Evolutionary conservation across 177 flowering plant genomes (phyloP), one percentile per base, ranked within the genome.

Genomic region (Vitis hybrid): DNA sequence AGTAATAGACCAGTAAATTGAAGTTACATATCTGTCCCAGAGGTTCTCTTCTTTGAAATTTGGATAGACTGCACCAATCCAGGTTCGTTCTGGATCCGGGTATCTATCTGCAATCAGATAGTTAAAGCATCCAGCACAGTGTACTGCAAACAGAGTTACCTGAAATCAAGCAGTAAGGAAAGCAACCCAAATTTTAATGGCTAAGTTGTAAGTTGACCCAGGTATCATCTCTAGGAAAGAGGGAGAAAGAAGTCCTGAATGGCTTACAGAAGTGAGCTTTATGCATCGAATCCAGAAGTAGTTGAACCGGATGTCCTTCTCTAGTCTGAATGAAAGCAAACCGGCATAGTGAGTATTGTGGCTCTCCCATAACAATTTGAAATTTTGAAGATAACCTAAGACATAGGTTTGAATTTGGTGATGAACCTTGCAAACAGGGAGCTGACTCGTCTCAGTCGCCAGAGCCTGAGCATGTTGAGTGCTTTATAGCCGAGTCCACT

Each of bases 121-220:
- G 88, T 90, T 85, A 58, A 92, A 82, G 83, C 99, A 96, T 64
- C 97, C 98, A 6, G 94, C 99, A 77, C 86, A 89, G 71, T 96
- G 99, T 60, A 92, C 97, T 18, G 97, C 96, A 73, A 90, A 94
- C 65, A 94, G 79, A 39, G 99, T 96, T n/a, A 94, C 99, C 99
- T 94, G 91, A 45, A 64, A 76, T 64, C 18, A 39, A 59, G 51
- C 53, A 71, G 22, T 50, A 60, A 33, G 52, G 51, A 55, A 78
- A 16, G 53, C 16, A 31, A 45, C 4, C 62, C 52, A 60, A 15
- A 10, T 8, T 22, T 20, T 51, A 49, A 19, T 49, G 19, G 63
- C 22, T 51, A 13, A 39, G 45, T 39, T 39, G 45, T 39, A 39
- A 39, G 45, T 39, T 50, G 31, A 51, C 10, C 29, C 29, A 26